Evolutionary conservation across 176 grass and related monocot genomes (phyloP).

Genomic region (Avena atlantica): DNA sequence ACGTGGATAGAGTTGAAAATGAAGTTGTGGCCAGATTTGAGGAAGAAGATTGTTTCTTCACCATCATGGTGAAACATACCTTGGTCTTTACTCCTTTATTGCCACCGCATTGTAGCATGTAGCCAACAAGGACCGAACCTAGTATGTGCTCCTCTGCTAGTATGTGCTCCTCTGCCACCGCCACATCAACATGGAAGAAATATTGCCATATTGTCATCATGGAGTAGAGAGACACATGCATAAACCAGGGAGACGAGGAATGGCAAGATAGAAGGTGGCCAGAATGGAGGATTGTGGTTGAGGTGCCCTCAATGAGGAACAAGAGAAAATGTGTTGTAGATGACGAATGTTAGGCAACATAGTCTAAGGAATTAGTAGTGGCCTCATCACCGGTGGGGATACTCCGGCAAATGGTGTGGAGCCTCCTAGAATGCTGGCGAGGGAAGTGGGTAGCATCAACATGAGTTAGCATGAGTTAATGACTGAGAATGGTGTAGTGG

Average conservation of each 20-base stretch:
- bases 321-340: background rate
- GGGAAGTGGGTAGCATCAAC: no score
- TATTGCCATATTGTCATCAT: background rate
- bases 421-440: no score
- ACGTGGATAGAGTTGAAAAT: background rate
- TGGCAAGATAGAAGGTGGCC: background rate
- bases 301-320: background rate
- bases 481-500: no score
- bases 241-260: background rate
- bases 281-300: background rate
- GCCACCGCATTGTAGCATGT: fast-evolving
- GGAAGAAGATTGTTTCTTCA: background rate
- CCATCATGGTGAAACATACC: background rate
- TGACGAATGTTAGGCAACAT: background rate
- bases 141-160: background rate
- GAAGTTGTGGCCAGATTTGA: no score
- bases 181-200: background rate
- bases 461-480: no score
- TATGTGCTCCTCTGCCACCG: background rate
- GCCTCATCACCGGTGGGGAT: no score
- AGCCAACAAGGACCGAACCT: background rate
- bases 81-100: background rate
- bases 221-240: background rate
- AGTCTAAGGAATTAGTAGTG: background rate
- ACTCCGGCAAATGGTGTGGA: no score